These are phyloP conservation scores for Strobilomyces confusus DNA, from an alignment of 768 basidiomycete genomes.

Conservation along the genomic window DNA sequence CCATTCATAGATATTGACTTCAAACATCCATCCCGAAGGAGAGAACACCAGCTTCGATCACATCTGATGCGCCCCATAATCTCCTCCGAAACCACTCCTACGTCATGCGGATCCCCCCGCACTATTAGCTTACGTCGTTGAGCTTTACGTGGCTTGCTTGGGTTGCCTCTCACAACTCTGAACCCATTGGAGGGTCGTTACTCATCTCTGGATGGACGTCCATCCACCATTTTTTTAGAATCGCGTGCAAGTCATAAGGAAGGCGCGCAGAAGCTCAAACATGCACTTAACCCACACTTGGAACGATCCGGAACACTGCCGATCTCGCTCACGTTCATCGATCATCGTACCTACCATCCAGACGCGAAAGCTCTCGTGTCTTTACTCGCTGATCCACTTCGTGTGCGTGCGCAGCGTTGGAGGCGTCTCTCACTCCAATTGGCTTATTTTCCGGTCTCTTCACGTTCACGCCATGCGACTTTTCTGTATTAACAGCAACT, in stretches of 20 bases:
- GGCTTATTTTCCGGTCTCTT: slow-evolving; percentile 14
- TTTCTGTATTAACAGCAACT: slow-evolving; percentile 7
- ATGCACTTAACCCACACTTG: slow-evolving; percentile 7
- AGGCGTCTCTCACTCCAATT: slow-evolving; percentile 12
- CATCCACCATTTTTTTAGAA: slow-evolving; percentile 12
- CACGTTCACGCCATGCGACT: slow-evolving; percentile 13
- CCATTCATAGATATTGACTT: too few species aligned
- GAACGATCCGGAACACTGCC: slow-evolving; percentile 13
- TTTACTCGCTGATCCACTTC: slow-evolving; percentile 14
- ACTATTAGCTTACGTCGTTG: slow-evolving; percentile 31
- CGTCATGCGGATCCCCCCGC: slow-evolving; percentile 22
- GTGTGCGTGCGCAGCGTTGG: slow-evolving; percentile 16
- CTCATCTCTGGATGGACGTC: slow-evolving; percentile 22
- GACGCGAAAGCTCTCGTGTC: slow-evolving; percentile 5
- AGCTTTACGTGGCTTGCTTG: background rate
- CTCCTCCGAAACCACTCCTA: slow-evolving; percentile 4
- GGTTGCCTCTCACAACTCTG: background rate
- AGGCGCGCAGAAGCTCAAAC: slow-evolving; percentile 2
- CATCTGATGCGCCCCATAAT: too few species aligned
- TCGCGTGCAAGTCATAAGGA: background rate
- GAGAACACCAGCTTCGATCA: background rate
- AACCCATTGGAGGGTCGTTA: background rate
- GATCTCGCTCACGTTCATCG: slow-evolving; percentile 19
- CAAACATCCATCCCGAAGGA: too few species aligned
- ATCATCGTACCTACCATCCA: slow-evolving; percentile 11